phyloP scores from a whole-genome alignment of 306 rosid species.

The Oemleria cerasiformis region DNA sequence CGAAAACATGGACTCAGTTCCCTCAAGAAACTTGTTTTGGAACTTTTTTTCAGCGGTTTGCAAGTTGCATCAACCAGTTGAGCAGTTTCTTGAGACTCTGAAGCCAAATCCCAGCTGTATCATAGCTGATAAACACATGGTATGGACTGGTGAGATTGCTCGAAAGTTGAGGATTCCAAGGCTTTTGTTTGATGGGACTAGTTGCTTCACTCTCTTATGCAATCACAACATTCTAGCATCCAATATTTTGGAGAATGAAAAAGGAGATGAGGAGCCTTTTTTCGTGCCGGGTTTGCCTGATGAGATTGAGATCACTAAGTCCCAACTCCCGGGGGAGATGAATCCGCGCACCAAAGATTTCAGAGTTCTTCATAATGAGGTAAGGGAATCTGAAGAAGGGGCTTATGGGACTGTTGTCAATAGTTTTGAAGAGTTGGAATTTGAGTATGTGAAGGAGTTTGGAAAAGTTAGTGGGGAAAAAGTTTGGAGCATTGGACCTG shows the following conservation, averaged over 20 bases:
- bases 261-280: conserved; percentile 12
- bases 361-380: neutral
- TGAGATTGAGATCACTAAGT: conserved; percentile 17
- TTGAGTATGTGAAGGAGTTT: conserved; percentile 33
- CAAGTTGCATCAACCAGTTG: conserved; percentile 19
- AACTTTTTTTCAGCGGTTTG: conserved; percentile 3
- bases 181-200: conserved; percentile 23
- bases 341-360: neutral
- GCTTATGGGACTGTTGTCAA: conserved; percentile 44
- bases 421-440: conserved; percentile 46
- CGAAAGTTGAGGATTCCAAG: conserved; percentile 20
- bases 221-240: conserved; percentile 16
- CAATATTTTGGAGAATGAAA: conserved; percentile 1
- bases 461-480: conserved; percentile 27
- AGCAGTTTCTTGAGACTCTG: conserved; percentile 8
- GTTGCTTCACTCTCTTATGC: conserved; percentile 22
- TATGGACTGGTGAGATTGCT: conserved; percentile 24
- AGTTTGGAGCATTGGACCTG: conserved; percentile 52
- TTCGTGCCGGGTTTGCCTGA: conserved; percentile 32
- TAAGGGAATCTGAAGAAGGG: conserved; percentile 5
- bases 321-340: neutral
- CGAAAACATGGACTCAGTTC: conserved; percentile 18
- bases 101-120: conserved; percentile 22
- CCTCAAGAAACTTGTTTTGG: neutral
- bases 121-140: conserved; percentile 18